These are phyloP conservation scores for Paecilomyces formosus DNA, from an alignment of 2,329 filamentous ascomycete species.

Conservation along the genomic window DNA sequence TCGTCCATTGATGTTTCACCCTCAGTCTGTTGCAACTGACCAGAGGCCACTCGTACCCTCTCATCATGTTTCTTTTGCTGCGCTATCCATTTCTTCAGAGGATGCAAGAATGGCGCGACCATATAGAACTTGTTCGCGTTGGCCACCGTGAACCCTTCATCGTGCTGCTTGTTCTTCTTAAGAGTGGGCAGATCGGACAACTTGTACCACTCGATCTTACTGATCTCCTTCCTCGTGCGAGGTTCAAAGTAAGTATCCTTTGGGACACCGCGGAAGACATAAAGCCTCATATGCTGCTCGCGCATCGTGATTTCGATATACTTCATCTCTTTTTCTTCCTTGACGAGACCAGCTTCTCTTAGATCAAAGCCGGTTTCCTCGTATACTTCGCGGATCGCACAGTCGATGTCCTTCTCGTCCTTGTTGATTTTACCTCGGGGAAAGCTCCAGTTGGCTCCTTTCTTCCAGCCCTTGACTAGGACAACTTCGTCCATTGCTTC, in stretches of 20 bases:
- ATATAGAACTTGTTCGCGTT: conserved; percentile 93
- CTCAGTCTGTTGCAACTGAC: conserved; percentile 38
- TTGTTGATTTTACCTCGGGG: conserved; percentile 97
- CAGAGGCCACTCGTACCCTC: conserved; percentile 35
- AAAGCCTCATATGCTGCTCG: conserved; percentile 87
- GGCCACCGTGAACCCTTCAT: conserved; percentile 47
- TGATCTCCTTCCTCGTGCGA: conserved; percentile 91
- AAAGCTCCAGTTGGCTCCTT: conserved; percentile 92
- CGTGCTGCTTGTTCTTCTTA: conserved; percentile 63
- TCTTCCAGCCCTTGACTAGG: conserved; percentile 97
- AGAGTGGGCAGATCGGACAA: conserved; percentile 80
- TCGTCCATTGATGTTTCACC: conserved; percentile 57
- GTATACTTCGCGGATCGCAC: conserved; percentile 87
- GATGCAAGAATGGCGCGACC: conserved; percentile 86
- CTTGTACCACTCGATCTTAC: conserved; percentile 92
- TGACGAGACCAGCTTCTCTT: conserved; percentile 65
- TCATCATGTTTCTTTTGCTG: conserved; percentile 70
- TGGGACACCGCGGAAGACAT: conserved; percentile 82
- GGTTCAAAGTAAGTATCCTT: conserved; percentile 84
- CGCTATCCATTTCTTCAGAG: conserved; percentile 84
- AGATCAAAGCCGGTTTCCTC: conserved; percentile 94
- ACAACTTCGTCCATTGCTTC: conserved; percentile 89
- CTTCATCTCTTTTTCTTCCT: conserved; percentile 64
- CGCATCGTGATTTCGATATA: conserved; percentile 83
- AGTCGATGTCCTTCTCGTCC: conserved; percentile 87